A percentile compares a stretch with the other conserved stretches of the same genome.
Conservation (phyloP, 2,329 filamentous ascomycete species). For the Aspergillus clavatus region DNA sequence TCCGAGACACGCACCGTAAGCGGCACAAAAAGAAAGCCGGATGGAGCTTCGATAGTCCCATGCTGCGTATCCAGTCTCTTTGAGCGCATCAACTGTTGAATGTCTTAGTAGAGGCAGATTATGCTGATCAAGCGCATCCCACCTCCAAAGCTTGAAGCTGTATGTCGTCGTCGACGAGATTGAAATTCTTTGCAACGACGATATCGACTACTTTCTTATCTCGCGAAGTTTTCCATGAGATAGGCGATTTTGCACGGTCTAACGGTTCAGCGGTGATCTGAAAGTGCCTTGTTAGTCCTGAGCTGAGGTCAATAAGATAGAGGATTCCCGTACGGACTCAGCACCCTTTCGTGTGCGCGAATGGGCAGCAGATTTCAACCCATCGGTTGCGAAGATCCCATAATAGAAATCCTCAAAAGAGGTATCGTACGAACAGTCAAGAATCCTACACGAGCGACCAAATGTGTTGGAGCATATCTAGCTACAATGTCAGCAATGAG, state of each 20-base stretch:
- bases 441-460: slow-evolving; percentile 61
- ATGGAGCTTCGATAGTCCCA: slow-evolving; percentile 67
- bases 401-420: slow-evolving; percentile 77
- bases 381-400: slow-evolving; percentile 54
- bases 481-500: neutral
- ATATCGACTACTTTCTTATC: slow-evolving; percentile 67
- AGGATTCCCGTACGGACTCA: slow-evolving; percentile 17
- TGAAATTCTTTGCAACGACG: slow-evolving; percentile 74
- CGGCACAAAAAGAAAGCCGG: slow-evolving; percentile 73
- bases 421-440: slow-evolving; percentile 68
- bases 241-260: slow-evolving; percentile 18
- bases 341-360: slow-evolving; percentile 12
- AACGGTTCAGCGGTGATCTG: slow-evolving; percentile 14
- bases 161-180: slow-evolving; percentile 66
- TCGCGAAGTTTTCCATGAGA: slow-evolving; percentile 37
- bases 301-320: neutral
- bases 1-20: slow-evolving; percentile 49
- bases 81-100: slow-evolving; percentile 67
- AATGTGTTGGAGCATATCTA: slow-evolving; percentile 68
- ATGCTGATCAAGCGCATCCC: slow-evolving; percentile 3
- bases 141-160: slow-evolving; percentile 73
- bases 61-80: slow-evolving; percentile 72
- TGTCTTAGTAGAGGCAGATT: slow-evolving; percentile 10
- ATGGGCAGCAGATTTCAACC: slow-evolving; percentile 12
- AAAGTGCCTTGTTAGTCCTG: neutral